Conservation (phyloP, 2,329 filamentous ascomycete genomes). For the Fusarium pilosicola region DNA sequence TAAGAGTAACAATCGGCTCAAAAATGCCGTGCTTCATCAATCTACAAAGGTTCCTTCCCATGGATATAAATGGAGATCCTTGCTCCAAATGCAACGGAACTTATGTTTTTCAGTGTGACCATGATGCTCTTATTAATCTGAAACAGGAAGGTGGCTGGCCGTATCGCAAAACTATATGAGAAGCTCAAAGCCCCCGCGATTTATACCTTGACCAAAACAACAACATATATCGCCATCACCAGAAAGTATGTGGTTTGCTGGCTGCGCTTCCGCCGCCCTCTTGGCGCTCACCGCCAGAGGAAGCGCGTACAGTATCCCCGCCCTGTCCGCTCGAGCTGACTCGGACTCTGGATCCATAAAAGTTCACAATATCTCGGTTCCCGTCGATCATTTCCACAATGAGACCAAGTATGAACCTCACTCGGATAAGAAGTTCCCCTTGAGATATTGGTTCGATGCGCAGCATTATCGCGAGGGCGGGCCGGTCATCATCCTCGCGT, state of each 20-base stretch:
- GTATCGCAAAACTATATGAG: slow-evolving; percentile 1
- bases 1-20: not conserved
- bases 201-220: not conserved
- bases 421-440: slow-evolving; percentile 70
- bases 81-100: slow-evolving; percentile 25
- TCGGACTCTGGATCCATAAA: slow-evolving; percentile 5
- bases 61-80: slow-evolving; percentile 2
- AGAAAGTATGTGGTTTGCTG: slow-evolving; percentile 17
- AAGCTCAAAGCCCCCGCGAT: not conserved
- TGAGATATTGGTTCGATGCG: slow-evolving; percentile 87
- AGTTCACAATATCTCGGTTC: slow-evolving; percentile 53
- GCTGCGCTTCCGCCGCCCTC: slow-evolving; percentile 9
- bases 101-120: slow-evolving; percentile 14
- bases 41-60: slow-evolving; percentile 16
- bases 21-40: not conserved
- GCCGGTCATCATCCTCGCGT: slow-evolving; percentile 80
- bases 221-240: not conserved
- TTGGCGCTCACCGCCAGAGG: slow-evolving; percentile 3
- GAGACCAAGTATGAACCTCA: slow-evolving; percentile 82
- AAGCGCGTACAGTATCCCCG: not conserved
- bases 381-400: slow-evolving; percentile 86
- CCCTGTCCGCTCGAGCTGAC: slow-evolving; percentile 1
- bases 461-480: slow-evolving; percentile 80
- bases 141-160: slow-evolving; percentile 17
- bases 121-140: slow-evolving; percentile 17